These are phyloP conservation scores for Teunomyces kruisii DNA, from an alignment of 805 yeast genomes.

Conservation along the genomic window DNA sequence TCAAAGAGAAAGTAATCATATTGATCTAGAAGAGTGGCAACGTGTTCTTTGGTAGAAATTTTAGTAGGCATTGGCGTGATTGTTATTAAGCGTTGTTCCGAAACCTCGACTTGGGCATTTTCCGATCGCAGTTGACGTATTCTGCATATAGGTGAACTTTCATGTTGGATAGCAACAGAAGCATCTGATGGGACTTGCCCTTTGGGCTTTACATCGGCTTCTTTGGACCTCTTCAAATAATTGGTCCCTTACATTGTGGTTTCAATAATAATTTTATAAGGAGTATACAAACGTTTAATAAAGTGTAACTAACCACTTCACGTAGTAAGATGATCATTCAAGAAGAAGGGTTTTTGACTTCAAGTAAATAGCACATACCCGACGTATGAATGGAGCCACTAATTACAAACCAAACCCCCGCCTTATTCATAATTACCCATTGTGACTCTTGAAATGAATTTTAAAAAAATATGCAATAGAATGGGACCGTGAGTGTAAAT, in stretches of 20 bases:
- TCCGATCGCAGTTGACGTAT: no score
- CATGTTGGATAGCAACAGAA: no score
- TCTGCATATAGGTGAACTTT: not conserved
- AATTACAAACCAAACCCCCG: not conserved
- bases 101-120: not conserved
- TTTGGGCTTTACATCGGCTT: not conserved
- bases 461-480: slow-evolving; percentile 1
- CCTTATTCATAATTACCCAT: slow-evolving; percentile 3
- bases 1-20: slow-evolving; percentile 91
- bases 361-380: not conserved
- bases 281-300: slow-evolving; percentile 1
- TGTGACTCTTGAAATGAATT: slow-evolving; percentile 3
- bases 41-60: slow-evolving; percentile 47
- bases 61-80: slow-evolving; percentile 44
- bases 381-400: not conserved
- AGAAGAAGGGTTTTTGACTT: not conserved
- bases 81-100: not conserved
- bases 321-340: slow-evolving; percentile 2
- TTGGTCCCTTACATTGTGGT: not conserved
- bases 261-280: not conserved
- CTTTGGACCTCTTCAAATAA: not conserved
- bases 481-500: not conserved
- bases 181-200: no score
- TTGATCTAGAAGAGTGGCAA: slow-evolving; percentile 52
- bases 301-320: not conserved